Evolutionary conservation across 441 rosid species (phyloP).

Genomic region (Eruca vesicaria): DNA sequence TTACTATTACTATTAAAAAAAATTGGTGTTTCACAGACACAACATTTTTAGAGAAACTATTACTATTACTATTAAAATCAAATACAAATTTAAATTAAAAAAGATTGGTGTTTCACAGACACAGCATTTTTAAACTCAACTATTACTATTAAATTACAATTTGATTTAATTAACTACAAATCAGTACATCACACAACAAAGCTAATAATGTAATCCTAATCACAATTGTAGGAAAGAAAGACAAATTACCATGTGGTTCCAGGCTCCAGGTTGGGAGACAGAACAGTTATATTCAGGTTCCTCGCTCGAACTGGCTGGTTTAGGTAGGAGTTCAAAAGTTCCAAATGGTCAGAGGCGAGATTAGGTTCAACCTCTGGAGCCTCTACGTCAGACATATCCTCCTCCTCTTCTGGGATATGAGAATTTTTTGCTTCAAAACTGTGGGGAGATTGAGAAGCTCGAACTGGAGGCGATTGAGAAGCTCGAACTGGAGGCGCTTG

Average conservation of each 20-base stretch:
- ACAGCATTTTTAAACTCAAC: too few species aligned
- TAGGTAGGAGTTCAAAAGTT: neutral
- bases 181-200: too few species aligned
- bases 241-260: neutral
- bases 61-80: too few species aligned
- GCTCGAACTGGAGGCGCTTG: neutral
- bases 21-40: too few species aligned
- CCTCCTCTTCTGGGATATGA: neutral
- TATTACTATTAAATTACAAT: too few species aligned
- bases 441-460: neutral
- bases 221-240: too few species aligned
- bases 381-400: neutral
- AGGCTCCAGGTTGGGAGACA: neutral
- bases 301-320: neutral
- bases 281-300: neutral
- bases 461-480: neutral
- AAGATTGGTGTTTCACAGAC: too few species aligned
- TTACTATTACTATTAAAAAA: too few species aligned
- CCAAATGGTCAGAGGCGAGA: neutral
- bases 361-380: neutral
- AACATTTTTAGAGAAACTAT: too few species aligned
- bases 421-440: neutral
- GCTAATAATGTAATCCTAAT: too few species aligned
- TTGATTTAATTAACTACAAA: too few species aligned
- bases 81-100: too few species aligned